A percentile compares a stretch with the other conserved stretches of the same genome.
These are phyloP conservation scores for Pontederia paniculata DNA, from an alignment of 176 grass and related monocot species.

Conservation along the genomic window DNA sequence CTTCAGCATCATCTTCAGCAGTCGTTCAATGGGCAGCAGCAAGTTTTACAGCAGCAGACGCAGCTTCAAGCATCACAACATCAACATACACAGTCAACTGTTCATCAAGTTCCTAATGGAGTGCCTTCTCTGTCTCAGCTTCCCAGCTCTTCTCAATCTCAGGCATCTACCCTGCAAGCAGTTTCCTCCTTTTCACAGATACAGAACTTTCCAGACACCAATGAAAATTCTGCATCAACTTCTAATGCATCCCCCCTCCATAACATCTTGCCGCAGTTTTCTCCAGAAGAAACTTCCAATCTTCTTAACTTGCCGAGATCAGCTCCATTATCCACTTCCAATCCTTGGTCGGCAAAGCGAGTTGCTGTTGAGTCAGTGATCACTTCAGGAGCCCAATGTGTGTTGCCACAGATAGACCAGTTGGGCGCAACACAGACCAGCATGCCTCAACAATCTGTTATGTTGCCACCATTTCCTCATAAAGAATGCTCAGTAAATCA, in stretches of 20 bases:
- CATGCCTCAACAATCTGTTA: slow-evolving; percentile 42
- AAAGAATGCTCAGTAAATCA: slow-evolving; percentile 60
- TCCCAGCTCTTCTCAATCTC: slow-evolving; percentile 26
- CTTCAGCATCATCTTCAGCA: slow-evolving; percentile 49
- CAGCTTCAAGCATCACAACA: slow-evolving; percentile 48
- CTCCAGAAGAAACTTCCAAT: slow-evolving; percentile 39
- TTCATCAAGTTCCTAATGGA: slow-evolving; percentile 37
- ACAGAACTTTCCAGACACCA: slow-evolving; percentile 42
- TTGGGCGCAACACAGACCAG: slow-evolving; percentile 32
- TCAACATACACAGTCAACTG: slow-evolving; percentile 45
- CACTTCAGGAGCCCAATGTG: slow-evolving; percentile 29
- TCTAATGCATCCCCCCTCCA: slow-evolving; percentile 28
- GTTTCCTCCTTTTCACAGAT: slow-evolving; percentile 39
- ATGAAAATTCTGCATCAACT: slow-evolving; percentile 38
- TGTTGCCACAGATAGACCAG: slow-evolving; percentile 40
- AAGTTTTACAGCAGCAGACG: slow-evolving; percentile 36
- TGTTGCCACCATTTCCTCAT: slow-evolving; percentile 47
- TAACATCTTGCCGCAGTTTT: slow-evolving; percentile 47
- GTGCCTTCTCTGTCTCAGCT: slow-evolving; percentile 40
- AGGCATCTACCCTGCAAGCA: slow-evolving; percentile 27
- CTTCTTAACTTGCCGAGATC: slow-evolving; percentile 52
- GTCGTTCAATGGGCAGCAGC: slow-evolving; percentile 37
- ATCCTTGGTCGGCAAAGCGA: slow-evolving; percentile 58
- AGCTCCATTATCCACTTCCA: slow-evolving; percentile 31
- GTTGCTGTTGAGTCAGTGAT: slow-evolving; percentile 59